Evolutionary conservation across 2,329 filamentous ascomycete genomes (phyloP).

Genomic region (Boeremia lycopersici): DNA sequence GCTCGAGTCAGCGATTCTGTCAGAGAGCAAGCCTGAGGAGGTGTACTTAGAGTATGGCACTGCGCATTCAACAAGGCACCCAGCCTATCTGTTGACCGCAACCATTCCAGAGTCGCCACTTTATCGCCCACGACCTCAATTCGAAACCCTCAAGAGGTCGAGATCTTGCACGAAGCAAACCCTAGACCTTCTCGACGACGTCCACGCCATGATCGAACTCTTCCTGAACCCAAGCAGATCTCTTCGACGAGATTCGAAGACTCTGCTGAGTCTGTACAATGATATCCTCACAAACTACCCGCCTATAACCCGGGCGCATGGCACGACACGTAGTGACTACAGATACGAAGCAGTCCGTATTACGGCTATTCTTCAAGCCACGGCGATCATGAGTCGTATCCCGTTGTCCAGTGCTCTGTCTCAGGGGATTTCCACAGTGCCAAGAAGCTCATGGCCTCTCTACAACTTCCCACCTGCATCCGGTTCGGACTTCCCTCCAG

Average conservation of each 20-base stretch:
- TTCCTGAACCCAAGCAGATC: constrained; percentile 32
- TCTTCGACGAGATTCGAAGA: constrained; percentile 23
- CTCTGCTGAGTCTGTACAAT: constrained; percentile 25
- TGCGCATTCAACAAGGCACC: constrained; percentile 11
- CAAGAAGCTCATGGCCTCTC: neutral
- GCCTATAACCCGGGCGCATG: constrained; percentile 17
- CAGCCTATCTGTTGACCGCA: constrained; percentile 22
- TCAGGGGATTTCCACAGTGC: constrained; percentile 9
- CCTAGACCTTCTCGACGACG: constrained; percentile 33
- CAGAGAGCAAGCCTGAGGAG: constrained; percentile 30
- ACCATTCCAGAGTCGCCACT: constrained; percentile 46
- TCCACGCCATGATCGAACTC: constrained; percentile 39
- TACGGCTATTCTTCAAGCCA: constrained; percentile 39
- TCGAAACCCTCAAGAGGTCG: constrained; percentile 36
- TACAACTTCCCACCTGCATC: constrained; percentile 19
- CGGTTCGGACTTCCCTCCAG: neutral
- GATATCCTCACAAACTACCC: constrained; percentile 30
- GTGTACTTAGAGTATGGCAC: constrained; percentile 40
- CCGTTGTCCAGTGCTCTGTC: constrained; percentile 38
- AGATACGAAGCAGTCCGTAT: constrained; percentile 47
- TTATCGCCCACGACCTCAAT: constrained; percentile 37
- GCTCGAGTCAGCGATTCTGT: constrained; percentile 41
- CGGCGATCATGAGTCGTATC: constrained; percentile 34
- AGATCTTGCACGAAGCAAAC: constrained; percentile 19
- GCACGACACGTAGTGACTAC: constrained; percentile 28